Evolutionary conservation across 257 asterid genomes (phyloP), one percentile per base, ranked within the genome.

Genomic region (Fraxinus americana): DNA sequence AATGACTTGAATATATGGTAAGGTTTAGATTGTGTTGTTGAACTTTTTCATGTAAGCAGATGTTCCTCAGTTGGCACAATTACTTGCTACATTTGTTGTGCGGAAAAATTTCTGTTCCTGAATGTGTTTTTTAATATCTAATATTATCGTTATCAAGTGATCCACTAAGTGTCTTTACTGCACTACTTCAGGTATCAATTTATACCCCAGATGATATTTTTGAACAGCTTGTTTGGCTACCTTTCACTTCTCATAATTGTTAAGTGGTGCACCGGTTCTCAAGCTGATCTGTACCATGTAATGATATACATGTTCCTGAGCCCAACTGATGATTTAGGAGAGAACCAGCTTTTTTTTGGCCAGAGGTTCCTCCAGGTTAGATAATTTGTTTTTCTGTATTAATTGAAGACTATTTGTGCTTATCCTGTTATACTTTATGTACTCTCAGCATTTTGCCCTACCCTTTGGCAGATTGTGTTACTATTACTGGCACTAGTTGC

Each of bases 221-320:
- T 90, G 74, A 90, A 88, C 82, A 75, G 88, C 83, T 80, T 90
- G 76, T 88, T 90, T 76, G 92, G 94, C 70, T 90, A 90, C 83
- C 91, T 88, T 38, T 86, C 92, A 68, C 85, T 90, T 74, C 87
- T 87, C 65, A 89, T 89, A 69, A 83, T 89, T 74, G 87, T 85
- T 35, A 89, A 89, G 84, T 89, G 94, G 94, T 89, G 90, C 85
- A 81, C 94, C 35, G 91, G 91, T 52, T 89, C 93, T 71, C 82
- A 89, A 85, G 91, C 90, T 65, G 93, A 89, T 83, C 80, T 89
- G 68, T 89, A 89, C 87, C 94, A 89, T 81, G 89, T 88, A 71
- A 88, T 89, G 94, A 89, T 89, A 70, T 86, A 89, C 50, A 89
- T 89, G 94, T 89, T 89, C 89, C 81, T 89, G 77, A 89, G 89